A percentile compares a stretch with the other conserved stretches of the same genome.
Conservation (phyloP, 2,329 filamentous ascomycete genomes). For the Hypoxylon sp. region DNA sequence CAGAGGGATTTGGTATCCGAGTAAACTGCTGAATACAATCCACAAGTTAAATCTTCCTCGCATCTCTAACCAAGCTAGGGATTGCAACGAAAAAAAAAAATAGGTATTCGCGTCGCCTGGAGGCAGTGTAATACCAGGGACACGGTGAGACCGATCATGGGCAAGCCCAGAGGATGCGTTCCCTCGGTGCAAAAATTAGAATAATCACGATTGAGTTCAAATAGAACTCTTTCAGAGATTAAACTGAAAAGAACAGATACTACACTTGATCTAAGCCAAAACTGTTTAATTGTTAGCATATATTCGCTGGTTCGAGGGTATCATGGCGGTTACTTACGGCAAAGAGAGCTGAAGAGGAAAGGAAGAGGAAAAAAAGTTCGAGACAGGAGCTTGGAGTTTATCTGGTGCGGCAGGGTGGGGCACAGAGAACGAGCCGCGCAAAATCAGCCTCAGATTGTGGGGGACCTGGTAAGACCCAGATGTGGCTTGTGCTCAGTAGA, state of each 20-base stretch:
- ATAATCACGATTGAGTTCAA: constrained; percentile 44
- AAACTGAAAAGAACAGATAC: constrained; percentile 48
- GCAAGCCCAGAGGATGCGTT: constrained; percentile 43
- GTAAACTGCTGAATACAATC: not conserved
- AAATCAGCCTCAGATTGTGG: constrained; percentile 27
- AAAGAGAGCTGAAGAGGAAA: constrained; percentile 44
- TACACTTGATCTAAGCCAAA: constrained; percentile 47
- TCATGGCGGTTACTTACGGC: constrained; percentile 24
- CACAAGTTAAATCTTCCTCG: constrained; percentile 29
- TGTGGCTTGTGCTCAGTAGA: constrained; percentile 24
- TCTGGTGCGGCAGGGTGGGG: constrained; percentile 6
- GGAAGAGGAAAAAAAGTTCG: constrained; percentile 12
- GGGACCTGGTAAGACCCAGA: not conserved
- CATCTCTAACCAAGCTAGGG: constrained; percentile 32
- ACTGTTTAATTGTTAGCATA: constrained; percentile 24
- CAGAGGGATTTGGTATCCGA: not conserved
- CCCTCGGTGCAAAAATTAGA: constrained; percentile 37
- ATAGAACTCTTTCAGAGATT: constrained; percentile 45
- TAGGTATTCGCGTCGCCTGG: constrained; percentile 39
- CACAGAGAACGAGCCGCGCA: constrained; percentile 2
- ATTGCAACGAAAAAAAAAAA: constrained; percentile 34
- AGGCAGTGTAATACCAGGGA: constrained; percentile 45
- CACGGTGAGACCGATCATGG: constrained; percentile 40
- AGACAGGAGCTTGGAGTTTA: constrained; percentile 16
- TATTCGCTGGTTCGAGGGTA: not conserved